A percentile compares a stretch with the other conserved stretches of the same genome.
These are phyloP conservation scores for Eucalyptus cloeziana DNA, from an alignment of 345 rosid species.

Conservation along the genomic window DNA sequence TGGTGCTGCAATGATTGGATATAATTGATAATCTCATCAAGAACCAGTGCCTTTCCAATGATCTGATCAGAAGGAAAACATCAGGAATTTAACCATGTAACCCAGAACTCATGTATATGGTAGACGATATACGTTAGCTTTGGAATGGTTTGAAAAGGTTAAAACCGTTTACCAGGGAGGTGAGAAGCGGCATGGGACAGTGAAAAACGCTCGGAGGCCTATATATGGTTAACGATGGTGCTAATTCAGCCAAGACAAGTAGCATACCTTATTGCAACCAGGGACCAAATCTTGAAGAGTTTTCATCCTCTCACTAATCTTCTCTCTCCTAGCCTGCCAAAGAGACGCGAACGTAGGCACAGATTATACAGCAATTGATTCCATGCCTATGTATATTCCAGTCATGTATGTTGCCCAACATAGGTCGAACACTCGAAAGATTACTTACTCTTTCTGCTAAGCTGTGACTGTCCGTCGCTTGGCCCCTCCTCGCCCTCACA, in stretches of 20 bases:
- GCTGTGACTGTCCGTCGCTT: slow-evolving; percentile 98
- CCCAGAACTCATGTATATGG: neutral
- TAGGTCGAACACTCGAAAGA: neutral
- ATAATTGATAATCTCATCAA: slow-evolving; percentile 96
- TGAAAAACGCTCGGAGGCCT: neutral
- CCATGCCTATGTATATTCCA: neutral
- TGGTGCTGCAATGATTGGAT: slow-evolving; percentile 87
- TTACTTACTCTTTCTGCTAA: slow-evolving; percentile 84
- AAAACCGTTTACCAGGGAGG: neutral
- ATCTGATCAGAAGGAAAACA: slow-evolving; percentile 31
- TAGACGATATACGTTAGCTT: neutral
- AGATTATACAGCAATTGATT: neutral
- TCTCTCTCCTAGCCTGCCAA: slow-evolving; percentile 93
- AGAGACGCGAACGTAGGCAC: neutral
- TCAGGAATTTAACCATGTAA: neutral
- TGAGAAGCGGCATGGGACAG: neutral
- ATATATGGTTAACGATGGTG: neutral
- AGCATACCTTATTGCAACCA: slow-evolving; percentile 80
- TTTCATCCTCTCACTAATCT: slow-evolving; percentile 91
- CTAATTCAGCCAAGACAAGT: neutral
- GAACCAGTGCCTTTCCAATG: slow-evolving; percentile 94
- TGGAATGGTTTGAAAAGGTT: neutral
- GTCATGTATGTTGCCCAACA: neutral
- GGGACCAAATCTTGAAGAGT: slow-evolving; percentile 95
- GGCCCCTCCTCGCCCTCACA: slow-evolving; percentile 97